These are phyloP conservation scores for Aspergillus oerlinghausenensis DNA, from an alignment of 2,329 filamentous ascomycete species.

Conservation along the genomic window DNA sequence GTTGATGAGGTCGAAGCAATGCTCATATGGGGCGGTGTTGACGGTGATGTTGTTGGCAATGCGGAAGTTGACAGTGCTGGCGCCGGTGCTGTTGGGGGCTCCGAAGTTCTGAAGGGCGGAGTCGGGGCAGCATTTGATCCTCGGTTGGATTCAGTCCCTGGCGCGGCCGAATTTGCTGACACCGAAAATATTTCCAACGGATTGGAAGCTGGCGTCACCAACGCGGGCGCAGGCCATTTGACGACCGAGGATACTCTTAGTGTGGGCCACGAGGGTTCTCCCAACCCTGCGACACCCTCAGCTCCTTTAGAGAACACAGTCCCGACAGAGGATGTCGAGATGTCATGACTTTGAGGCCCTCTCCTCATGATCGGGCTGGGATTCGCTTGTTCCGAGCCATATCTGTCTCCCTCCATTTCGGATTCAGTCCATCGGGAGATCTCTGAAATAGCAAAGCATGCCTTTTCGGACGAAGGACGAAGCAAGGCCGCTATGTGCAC, in stretches of 20 bases:
- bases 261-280: conserved; percentile 19
- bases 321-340: conserved; percentile 28
- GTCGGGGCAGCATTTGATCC: conserved; percentile 29
- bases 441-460: neutral
- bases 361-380: neutral
- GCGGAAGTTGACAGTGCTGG: conserved; percentile 21
- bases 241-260: conserved; percentile 21
- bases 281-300: conserved; percentile 13
- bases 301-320: conserved; percentile 12
- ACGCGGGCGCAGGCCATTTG: conserved; percentile 13
- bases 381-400: neutral
- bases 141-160: conserved; percentile 10
- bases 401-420: neutral
- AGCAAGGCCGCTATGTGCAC: neutral
- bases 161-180: neutral
- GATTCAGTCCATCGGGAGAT: neutral
- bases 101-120: conserved; percentile 30
- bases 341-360: conserved; percentile 16
- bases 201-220: conserved; percentile 15
- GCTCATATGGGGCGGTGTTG: conserved; percentile 58
- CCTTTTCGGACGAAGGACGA: neutral
- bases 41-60: conserved; percentile 30
- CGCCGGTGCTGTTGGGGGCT: conserved; percentile 25
- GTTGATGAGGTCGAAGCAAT: conserved; percentile 78
- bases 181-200: conserved; percentile 14